Conservation (phyloP, 1,284 basidiomycete species). For the Phellopilus nigrolimitatus region DNA sequence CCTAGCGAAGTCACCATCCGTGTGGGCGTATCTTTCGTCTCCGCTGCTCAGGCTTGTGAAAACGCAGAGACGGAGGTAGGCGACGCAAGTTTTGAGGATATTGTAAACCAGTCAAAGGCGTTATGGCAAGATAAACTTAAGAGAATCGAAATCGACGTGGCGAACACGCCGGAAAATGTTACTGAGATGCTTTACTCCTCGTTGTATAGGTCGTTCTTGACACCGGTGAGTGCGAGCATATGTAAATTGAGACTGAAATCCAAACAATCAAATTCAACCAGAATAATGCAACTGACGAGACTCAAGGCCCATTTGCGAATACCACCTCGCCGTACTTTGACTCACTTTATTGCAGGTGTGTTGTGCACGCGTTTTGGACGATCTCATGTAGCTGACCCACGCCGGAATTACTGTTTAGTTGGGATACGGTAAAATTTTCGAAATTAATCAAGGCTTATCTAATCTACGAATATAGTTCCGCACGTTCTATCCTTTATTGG, state of each 20-base stretch:
- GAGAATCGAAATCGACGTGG: slow-evolving; percentile 59
- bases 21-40: slow-evolving; percentile 63
- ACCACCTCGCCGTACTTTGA: slow-evolving; percentile 63
- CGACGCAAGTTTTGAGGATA: slow-evolving; percentile 49
- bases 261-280: slow-evolving; percentile 29
- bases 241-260: too few relatives aligned
- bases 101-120: slow-evolving; percentile 44
- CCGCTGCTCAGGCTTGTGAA: slow-evolving; percentile 55
- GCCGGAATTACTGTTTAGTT: slow-evolving; percentile 33
- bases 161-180: slow-evolving; percentile 53
- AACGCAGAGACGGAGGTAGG: slow-evolving; percentile 64
- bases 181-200: slow-evolving; percentile 70
- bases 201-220: slow-evolving; percentile 56
- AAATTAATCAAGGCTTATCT: not conserved
- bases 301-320: slow-evolving; percentile 53
- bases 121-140: slow-evolving; percentile 63
- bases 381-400: not conserved
- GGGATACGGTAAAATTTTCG: slow-evolving; percentile 58
- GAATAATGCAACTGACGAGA: slow-evolving; percentile 68
- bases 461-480: slow-evolving; percentile 43
- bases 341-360: slow-evolving; percentile 62
- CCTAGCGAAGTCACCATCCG: slow-evolving; percentile 50
- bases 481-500: slow-evolving; percentile 62
- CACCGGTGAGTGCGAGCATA: slow-evolving; percentile 43
- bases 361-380: not conserved